phyloP scores from a whole-genome alignment of 345 rosid genomes.

The Eucalyptus polyanthemos region DNA sequence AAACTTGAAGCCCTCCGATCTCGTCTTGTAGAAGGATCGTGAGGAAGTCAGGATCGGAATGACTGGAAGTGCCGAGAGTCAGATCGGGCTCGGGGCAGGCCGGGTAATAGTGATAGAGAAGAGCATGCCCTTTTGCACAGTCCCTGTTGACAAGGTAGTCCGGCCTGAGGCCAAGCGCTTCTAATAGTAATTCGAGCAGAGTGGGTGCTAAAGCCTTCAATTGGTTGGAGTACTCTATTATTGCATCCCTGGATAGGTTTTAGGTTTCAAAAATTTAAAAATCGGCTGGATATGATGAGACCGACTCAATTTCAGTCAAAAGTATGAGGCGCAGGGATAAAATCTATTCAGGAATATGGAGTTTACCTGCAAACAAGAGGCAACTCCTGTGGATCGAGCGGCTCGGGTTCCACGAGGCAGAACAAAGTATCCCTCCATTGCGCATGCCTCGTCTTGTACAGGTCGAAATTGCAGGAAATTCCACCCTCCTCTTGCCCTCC shows the following conservation, averaged over 20 bases:
- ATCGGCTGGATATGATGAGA: neutral
- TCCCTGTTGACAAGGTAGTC: constrained; percentile 25
- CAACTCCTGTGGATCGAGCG: neutral
- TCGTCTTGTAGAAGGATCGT: constrained; percentile 53
- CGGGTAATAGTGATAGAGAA: constrained; percentile 42
- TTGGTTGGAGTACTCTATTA: constrained; percentile 22
- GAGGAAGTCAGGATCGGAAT: constrained; percentile 33
- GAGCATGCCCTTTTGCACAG: constrained; percentile 18
- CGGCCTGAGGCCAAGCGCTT: constrained; percentile 37
- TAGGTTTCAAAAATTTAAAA: neutral
- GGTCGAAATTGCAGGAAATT: neutral
- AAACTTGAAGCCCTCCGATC: constrained; percentile 50
- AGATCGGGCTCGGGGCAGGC: constrained; percentile 51
- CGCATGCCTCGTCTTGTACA: neutral
- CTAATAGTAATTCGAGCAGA: constrained; percentile 34
- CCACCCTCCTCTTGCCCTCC: neutral
- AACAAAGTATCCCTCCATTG: constrained; percentile 21
- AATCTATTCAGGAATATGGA: neutral
- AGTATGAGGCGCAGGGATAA: neutral
- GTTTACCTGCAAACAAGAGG: neutral
- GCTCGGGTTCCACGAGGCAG: neutral
- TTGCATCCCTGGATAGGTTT: constrained; percentile 9
- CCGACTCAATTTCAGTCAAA: neutral
- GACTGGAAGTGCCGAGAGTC: constrained; percentile 32
- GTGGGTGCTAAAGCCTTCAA: constrained; percentile 9